Evolutionary conservation across 164 flowering plant species (phyloP), one percentile per base, ranked within the genome.

Genomic region (Piper longum): DNA sequence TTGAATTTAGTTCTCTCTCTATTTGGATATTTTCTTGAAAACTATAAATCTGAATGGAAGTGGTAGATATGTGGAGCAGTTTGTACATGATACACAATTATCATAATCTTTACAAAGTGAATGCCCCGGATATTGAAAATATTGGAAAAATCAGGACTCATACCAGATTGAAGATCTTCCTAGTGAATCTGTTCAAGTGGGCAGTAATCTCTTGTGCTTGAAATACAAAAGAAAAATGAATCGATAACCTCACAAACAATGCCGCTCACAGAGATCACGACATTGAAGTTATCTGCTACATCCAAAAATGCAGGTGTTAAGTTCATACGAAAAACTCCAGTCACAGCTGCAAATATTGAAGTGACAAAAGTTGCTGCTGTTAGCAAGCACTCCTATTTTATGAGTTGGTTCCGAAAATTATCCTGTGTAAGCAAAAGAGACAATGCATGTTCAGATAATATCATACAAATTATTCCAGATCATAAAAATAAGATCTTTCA

Each of bases 281-380:
- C 87, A 48, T 80, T 72, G 70, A 95, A 95, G 60, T 75, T 72
- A 36, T 74, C 69, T 36, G 91, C 79, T 39, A 73, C 58, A n/a
- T 85, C 70, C 57, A 88, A 87, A 45, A 88, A 65, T 13, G 76
- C 5, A 16, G 74, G 75, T 16, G 68, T 63, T 56, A 95, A 82
- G 68, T 95, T 95, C 99, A 95, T 90, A 63, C 99, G 97, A 69
- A 95, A 95, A 26, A 95, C 74, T 59, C 83, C 97, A 0, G 99
- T 70, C 45, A 88, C 95, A 16, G 82, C 88, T 14, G 96, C 91
- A 70, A 88, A 95, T 57, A 88, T 75, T 11, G 97, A 77, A 61
- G 88, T 82, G 57, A 88, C 86, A 41, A 90, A 95, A 12, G 96
- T 87, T 14, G 99, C 96, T 0, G 96, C 88, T 6, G 97, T 85